Conservation (phyloP, 1,139 yeast species). For the Torulaspora globosa region DNA sequence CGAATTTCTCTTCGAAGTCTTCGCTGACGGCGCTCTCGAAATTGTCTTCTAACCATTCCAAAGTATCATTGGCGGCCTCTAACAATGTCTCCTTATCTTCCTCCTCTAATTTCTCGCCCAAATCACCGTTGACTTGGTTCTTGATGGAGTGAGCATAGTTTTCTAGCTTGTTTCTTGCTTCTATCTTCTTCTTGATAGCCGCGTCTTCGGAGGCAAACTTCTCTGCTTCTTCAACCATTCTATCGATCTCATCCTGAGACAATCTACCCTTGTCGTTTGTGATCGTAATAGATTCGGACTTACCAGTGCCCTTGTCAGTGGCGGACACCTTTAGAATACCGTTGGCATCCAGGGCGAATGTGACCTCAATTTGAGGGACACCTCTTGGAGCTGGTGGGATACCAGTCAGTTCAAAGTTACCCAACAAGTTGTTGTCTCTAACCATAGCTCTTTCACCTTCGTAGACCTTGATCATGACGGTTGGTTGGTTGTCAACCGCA, state of each 20-base stretch:
- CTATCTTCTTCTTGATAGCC: slow-evolving; percentile 74
- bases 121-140: slow-evolving; percentile 63
- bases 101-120: slow-evolving; percentile 75
- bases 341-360: slow-evolving; percentile 90
- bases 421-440: slow-evolving; percentile 89
- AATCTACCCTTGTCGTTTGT: slow-evolving; percentile 97
- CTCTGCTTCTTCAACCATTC: slow-evolving; percentile 94
- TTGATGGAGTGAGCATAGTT: slow-evolving; percentile 81
- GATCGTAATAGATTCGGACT: slow-evolving; percentile 88
- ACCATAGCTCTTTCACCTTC: slow-evolving; percentile 97
- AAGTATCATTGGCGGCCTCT: slow-evolving; percentile 83
- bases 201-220: slow-evolving; percentile 85
- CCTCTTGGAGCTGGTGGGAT: slow-evolving; percentile 98
- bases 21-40: slow-evolving; percentile 83
- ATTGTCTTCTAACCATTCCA: slow-evolving; percentile 83
- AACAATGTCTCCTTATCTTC: slow-evolving; percentile 87
- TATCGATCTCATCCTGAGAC: slow-evolving; percentile 83
- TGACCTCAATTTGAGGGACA: slow-evolving; percentile 94
- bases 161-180: slow-evolving; percentile 82
- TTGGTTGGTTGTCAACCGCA: slow-evolving; percentile 93
- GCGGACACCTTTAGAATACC: slow-evolving; percentile 94
- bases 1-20: slow-evolving; percentile 91
- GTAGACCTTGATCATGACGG: slow-evolving; percentile 87
- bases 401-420: slow-evolving; percentile 90
- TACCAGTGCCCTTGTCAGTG: slow-evolving; percentile 93